Evolutionary conservation across 306 rosid genomes (phyloP).

Genomic region (Pachyrhizus erosus): DNA sequence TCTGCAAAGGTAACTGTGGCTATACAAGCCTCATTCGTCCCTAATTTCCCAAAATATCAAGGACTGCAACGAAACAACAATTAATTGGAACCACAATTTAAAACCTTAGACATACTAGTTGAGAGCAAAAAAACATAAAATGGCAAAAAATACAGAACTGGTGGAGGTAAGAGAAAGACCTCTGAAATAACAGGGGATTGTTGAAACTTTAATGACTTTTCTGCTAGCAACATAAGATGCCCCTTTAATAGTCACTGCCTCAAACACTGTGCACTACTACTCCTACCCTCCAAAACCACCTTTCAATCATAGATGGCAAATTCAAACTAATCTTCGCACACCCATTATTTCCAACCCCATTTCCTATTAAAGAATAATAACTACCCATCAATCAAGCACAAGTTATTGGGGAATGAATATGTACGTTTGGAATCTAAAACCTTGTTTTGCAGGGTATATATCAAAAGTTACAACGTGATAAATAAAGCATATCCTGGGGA

Average conservation of each 20-base stretch:
- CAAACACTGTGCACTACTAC: background rate
- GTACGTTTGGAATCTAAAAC: constrained; percentile 29
- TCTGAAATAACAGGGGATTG: constrained; percentile 29
- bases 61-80: background rate
- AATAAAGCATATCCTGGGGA: background rate
- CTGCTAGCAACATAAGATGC: background rate
- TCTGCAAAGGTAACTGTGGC: background rate
- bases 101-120: background rate
- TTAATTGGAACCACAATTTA: background rate
- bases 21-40: background rate
- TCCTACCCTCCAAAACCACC: constrained; percentile 4
- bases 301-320: background rate
- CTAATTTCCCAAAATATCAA: background rate
- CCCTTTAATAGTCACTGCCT: background rate
- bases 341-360: background rate
- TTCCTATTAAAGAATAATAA: background rate
- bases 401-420: background rate
- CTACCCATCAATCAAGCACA: background rate
- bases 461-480: background rate
- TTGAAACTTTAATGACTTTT: background rate
- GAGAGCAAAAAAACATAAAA: constrained; percentile 8
- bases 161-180: background rate
- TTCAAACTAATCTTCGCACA: constrained; percentile 1
- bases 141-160: background rate
- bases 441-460: background rate